Evolutionary conservation across 2,329 filamentous ascomycete species (phyloP), one percentile per base, ranked within the genome.

Genomic region (Lachnellula cervina): DNA sequence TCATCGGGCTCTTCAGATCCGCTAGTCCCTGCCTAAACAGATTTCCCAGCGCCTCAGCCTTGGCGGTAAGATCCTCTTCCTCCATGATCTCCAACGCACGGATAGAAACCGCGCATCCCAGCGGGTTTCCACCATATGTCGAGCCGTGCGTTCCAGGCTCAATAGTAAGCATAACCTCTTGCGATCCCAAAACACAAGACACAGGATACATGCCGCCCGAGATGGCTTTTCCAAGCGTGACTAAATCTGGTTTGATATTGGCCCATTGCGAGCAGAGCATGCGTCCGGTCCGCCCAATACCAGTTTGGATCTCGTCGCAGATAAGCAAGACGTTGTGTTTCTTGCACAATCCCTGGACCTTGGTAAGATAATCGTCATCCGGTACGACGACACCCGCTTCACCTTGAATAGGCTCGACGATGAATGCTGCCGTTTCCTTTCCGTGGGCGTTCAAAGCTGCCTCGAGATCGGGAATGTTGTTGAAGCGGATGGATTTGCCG

Each of bases 151-250:
- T 97, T 58, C 94, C 94, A 25, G 94, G 90, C 79, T 99, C 94
- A 61, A 99, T 80, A 9, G 93, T 94, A 63, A 97, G 82, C 92
- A 99, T 97, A 61, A 97, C 80, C 55, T 97, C 92, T 75, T 88
- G 91, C 67, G 86, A 86, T 59, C 88, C 87, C 51, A 99, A 80
- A 49, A 99, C 92, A 67, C 87, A 91, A 59, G 91, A 96, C 56
- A 99, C 94, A n/a, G 94, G 94, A 76, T 99, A 99, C 88, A 97
- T 94, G 73, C 94, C 94, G 61, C 94, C 94, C 35, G 91, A 96
- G 71, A 99, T 96, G 65, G 94, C 94, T 78, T 99, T 99, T 69
- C 94, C 94, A 35, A 99, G 84, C 48, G 96, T 87, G 23, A 99
- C 88, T 68, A 99, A 81, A 71, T 99, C 94, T 40, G 93, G 94